These are phyloP conservation scores for Paragyromitra xinjiangensis DNA, from an alignment of 495 filamentous ascomycete species.

Conservation along the genomic window DNA sequence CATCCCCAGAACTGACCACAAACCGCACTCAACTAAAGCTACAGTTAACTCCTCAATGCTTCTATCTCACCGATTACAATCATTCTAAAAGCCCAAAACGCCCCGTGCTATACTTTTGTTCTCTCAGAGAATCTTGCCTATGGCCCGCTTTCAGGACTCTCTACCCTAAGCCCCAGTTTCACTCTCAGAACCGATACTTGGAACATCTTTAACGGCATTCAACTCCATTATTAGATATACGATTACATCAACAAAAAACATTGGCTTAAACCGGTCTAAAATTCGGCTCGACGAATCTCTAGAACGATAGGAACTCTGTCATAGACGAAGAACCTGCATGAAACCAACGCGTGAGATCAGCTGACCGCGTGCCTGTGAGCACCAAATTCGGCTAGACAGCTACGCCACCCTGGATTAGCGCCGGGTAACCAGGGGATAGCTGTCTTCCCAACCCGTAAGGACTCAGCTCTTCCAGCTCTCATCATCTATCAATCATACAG, in stretches of 20 bases:
- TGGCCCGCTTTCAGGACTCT: no score
- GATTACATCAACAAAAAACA: no score
- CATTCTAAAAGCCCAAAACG: neutral
- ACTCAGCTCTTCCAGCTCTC: constrained; percentile 13
- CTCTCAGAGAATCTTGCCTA: no score
- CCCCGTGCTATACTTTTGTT: no score
- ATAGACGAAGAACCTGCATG: neutral
- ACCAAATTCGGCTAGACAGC: neutral
- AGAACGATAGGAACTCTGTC: no score
- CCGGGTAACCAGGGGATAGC: constrained; percentile 37
- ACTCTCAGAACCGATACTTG: no score
- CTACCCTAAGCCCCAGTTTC: no score
- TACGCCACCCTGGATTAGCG: constrained; percentile 5
- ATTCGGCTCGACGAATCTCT: no score
- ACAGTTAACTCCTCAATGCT: neutral
- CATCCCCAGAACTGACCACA: no score
- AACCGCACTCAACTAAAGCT: neutral
- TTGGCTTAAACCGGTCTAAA: no score
- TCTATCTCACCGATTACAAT: neutral
- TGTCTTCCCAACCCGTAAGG: constrained; percentile 9
- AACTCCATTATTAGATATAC: no score
- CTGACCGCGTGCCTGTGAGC: constrained; percentile 19
- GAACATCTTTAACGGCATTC: no score
- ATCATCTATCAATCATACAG: neutral
- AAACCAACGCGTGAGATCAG: constrained; percentile 12